Base-by-base conservation (phyloP, 345 rosid species). In the Barbarea vulgaris region DNA sequence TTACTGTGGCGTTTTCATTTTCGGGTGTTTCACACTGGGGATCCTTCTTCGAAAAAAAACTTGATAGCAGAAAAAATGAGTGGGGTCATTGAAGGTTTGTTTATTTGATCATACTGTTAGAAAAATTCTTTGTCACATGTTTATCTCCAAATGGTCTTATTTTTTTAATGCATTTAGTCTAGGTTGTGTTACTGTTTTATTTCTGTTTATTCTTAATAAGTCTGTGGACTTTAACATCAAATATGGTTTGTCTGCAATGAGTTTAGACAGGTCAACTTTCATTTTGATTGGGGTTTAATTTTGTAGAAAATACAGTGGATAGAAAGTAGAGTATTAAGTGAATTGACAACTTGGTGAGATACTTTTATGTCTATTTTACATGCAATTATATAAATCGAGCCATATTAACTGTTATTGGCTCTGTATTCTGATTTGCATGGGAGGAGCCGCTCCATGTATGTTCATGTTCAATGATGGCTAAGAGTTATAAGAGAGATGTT, bases 401-500 rank as follows among this genome's bases (percentile, higher is more conserved):
- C 52, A 50, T 25, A 50, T 6, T 11, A 47, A 71, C 36, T 47
- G 63, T 4, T 57, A 57, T 9, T 31, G 71, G 17, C 52, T 53
- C 52, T 53, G 34, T 18, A 69, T 24, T 44, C 51, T 61, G 24
- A 21, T 42, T 33, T 46, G 48, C 57, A 48, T 60, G 48, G 36
- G 21, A 60, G 25, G 60, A 48, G 60, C 64, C 18, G n/a, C 57
- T 31, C 55, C 59, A 44, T 73, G 11, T 75, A 67, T 67, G 50
- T 36, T 61, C 14, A 42, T 52, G 22, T 19, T 52, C 24, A 44
- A 37, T 46, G 46, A 76, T 53, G 19, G 54, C 63, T 69, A 41
- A 75, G 55, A 62, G 22, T 77, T 74, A 55, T 33, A 54, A 25
- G 18, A 62, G 42, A 77, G 9, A 13, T 70, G 17, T 44, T 63